These are phyloP conservation scores for Schoenoplectus tabernaemontani DNA, from an alignment of 202 grass and related monocot genomes.

Conservation along the genomic window DNA sequence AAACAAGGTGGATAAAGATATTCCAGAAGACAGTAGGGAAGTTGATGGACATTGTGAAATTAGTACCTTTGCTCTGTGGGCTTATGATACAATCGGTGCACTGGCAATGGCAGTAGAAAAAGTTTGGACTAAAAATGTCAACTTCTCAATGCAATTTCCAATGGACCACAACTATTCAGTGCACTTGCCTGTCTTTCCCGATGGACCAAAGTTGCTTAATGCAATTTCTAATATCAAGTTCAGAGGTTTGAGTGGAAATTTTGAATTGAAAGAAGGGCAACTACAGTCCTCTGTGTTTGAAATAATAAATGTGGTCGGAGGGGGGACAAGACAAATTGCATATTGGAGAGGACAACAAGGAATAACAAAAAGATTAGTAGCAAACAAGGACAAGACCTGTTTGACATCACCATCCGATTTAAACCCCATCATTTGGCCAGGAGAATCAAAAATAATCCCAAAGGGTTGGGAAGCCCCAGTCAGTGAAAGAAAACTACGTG, in stretches of 20 bases:
- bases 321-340: conserved; percentile 27
- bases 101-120: conserved; percentile 43
- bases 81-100: conserved; percentile 47
- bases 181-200: neutral
- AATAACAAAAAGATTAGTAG: conserved; percentile 7
- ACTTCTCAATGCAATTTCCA: neutral
- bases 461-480: conserved; percentile 45
- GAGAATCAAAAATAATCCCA: conserved; percentile 31
- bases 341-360: conserved; percentile 30
- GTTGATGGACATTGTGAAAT: neutral
- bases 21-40: conserved; percentile 28
- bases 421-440: conserved; percentile 41
- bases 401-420: conserved; percentile 11
- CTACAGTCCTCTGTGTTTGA: conserved; percentile 19
- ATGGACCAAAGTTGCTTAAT: neutral
- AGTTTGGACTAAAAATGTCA: neutral
- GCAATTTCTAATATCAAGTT: conserved; percentile 26
- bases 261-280: conserved; percentile 33
- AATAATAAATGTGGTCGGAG: conserved; percentile 46
- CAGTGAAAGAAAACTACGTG: conserved; percentile 32
- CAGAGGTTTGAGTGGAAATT: conserved; percentile 38
- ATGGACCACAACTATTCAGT: neutral
- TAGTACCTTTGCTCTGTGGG: conserved; percentile 30
- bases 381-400: neutral
- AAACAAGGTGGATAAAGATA: conserved; percentile 40